A percentile compares a stretch with the other conserved stretches of the same genome.
Conservation (phyloP, 2,329 filamentous ascomycete species). For the Hirsutella minnesotensis region DNA sequence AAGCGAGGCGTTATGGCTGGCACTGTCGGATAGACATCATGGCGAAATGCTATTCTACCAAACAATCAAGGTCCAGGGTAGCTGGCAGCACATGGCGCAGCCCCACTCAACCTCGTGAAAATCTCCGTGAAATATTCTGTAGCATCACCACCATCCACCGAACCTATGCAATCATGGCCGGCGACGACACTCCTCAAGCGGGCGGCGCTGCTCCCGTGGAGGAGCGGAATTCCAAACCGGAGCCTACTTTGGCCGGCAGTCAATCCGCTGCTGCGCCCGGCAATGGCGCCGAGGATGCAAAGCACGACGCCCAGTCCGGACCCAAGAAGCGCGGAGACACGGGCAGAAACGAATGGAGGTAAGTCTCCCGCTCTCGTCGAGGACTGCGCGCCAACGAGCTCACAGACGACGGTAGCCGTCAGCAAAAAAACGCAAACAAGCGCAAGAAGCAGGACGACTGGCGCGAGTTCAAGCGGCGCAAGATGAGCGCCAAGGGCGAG, state of each 20-base stretch:
- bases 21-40: no score
- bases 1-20: no score
- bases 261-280: background rate
- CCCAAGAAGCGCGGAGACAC: conserved; percentile 12
- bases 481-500: conserved; percentile 24
- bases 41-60: no score
- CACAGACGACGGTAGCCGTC: conserved; percentile 20
- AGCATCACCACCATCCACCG: background rate
- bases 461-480: conserved; percentile 29
- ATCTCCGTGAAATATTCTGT: no score
- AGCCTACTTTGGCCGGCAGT: background rate
- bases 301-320: conserved; percentile 4
- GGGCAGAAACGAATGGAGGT: conserved; percentile 14
- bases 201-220: conserved; percentile 10
- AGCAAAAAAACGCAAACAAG: conserved; percentile 21
- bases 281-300: background rate
- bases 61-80: no score
- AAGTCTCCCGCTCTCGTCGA: background rate
- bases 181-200: conserved; percentile 17
- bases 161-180: conserved; percentile 21
- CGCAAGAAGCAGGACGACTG: conserved; percentile 26
- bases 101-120: no score
- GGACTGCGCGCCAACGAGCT: conserved; percentile 9
- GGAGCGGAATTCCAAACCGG: conserved; percentile 2
- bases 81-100: no score